Base-by-base conservation (phyloP, 495 filamentous ascomycete genomes). In the Talaromyces proteolyticus region DNA sequence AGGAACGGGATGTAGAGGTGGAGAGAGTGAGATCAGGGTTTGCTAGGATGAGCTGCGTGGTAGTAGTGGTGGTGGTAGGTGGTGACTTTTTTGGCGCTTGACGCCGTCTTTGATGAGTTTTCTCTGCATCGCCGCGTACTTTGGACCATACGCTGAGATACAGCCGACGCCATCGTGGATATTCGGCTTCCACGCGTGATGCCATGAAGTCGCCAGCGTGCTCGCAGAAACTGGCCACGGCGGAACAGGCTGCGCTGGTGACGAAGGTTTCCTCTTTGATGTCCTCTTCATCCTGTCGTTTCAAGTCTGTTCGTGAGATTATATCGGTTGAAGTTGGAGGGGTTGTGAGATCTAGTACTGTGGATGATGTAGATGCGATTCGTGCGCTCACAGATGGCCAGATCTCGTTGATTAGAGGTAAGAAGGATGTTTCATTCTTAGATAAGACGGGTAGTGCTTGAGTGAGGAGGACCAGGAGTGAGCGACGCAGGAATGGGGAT, bases 341-440 rank as follows among this genome's bases (percentile, higher is more conserved):
- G 37, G 23, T 38, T 21, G 37, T 44, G 18, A 61, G 16, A 6
- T 66, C 64, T 5, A 63, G 64, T 6, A 62, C 49, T 24, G 38
- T 42, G 16, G 64, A 85, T 1, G 67, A 56, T 4, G 72, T 70
- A 24, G 72, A 66, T 14, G 53, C 60, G 26, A 96, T 74, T 26
- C 88, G 77, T 4, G 77, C 65, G 0, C 87, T 66, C 8, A 95
- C 69, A 4, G 88, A 80, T 0, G 91, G 89, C 89, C 91, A 98
- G 20, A 96, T 67, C 3, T 87, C 86, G 61, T 95, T 89, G 42
- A 96, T 82, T 3, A 96, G 73, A 0, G 93, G 93, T 1, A 98
- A 73, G 60, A 95, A 96, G 11, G 79, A 80, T 43, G 87, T 80
- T 60, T 94, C 86, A 57, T 93, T 82, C 0, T 75, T 70, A 2